Percentiles rank a stretch among this genome's conserved stretches.
phyloP scores from a whole-genome alignment of 306 rosid species.

The Vachellia collinsii region DNA sequence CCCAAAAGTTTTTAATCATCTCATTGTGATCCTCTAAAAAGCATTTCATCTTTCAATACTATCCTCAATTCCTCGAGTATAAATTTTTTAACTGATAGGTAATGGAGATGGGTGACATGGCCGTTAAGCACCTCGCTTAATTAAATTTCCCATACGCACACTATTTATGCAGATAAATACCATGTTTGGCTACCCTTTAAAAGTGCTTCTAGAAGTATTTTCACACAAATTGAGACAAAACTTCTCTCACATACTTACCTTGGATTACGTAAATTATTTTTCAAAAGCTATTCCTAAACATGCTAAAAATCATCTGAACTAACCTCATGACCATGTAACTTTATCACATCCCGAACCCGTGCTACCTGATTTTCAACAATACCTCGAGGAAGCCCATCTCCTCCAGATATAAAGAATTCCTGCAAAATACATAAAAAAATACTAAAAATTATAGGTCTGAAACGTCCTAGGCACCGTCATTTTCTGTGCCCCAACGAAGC shows the following conservation, averaged over 20 bases:
- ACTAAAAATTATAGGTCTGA: not conserved
- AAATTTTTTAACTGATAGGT: not conserved
- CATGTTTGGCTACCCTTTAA: no score
- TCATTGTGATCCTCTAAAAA: not conserved
- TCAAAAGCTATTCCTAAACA: no score
- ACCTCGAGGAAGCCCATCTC: conserved; percentile 98
- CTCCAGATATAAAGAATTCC: conserved; percentile 99
- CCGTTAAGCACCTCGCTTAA: not conserved
- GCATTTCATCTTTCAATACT: not conserved
- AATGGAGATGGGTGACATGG: not conserved
- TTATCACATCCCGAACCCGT: conserved; percentile 70
- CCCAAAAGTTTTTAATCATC: not conserved
- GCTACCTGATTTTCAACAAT: conserved; percentile 97
- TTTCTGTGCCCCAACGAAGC: not conserved
- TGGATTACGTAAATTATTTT: no score
- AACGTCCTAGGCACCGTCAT: not conserved
- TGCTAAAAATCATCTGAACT: conserved; percentile 39
- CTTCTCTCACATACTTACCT: no score
- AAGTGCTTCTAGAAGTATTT: no score
- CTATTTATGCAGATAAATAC: not conserved
- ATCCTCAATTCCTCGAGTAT: not conserved
- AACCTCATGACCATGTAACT: conserved; percentile 87
- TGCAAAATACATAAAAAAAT: conserved; percentile 35
- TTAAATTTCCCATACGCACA: not conserved
- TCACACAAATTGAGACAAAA: no score